Evolutionary conservation across 495 filamentous ascomycete genomes (phyloP).

Genomic region (Lindgomyces ingoldianus): DNA sequence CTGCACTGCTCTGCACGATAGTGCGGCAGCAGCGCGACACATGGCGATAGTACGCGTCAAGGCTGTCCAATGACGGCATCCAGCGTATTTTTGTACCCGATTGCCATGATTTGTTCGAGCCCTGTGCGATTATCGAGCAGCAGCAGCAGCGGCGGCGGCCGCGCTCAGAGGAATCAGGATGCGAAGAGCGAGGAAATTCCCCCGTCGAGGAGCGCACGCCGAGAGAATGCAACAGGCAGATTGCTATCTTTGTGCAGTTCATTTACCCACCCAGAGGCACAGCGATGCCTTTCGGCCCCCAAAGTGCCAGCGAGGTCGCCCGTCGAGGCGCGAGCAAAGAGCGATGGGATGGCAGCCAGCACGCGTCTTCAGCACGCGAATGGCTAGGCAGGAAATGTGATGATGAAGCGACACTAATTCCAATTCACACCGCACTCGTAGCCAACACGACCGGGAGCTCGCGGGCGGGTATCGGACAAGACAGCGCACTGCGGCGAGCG

Average conservation of each 20-base stretch:
- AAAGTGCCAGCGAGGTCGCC: not conserved
- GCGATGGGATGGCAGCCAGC: not conserved
- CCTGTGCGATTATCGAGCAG: not conserved
- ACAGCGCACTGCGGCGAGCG: no score
- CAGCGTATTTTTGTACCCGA: slow-evolving; percentile 1
- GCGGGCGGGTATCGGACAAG: not conserved
- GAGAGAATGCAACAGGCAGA: not conserved
- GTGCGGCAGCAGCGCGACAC: not conserved
- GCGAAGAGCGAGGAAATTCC: not conserved
- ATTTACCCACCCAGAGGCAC: slow-evolving; percentile 2
- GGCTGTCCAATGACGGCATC: not conserved
- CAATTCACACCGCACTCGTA: not conserved
- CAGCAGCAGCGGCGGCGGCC: no score
- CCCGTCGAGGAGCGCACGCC: not conserved
- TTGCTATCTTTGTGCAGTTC: slow-evolving; percentile 18
- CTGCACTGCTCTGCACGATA: slow-evolving; percentile 10
- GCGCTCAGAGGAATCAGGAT: no score
- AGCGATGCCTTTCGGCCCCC: not conserved
- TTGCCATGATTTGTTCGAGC: not conserved
- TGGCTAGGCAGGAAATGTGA: not conserved
- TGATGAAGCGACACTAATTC: no score
- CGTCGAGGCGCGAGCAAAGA: not conserved
- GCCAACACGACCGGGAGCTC: not conserved
- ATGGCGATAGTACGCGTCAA: slow-evolving; percentile 7
- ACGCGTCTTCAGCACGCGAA: no score